Evolutionary conservation across 176 grass and related monocot species (phyloP), one percentile per base, ranked within the genome.

Genomic region (Aegilops sharonensis): DNA sequence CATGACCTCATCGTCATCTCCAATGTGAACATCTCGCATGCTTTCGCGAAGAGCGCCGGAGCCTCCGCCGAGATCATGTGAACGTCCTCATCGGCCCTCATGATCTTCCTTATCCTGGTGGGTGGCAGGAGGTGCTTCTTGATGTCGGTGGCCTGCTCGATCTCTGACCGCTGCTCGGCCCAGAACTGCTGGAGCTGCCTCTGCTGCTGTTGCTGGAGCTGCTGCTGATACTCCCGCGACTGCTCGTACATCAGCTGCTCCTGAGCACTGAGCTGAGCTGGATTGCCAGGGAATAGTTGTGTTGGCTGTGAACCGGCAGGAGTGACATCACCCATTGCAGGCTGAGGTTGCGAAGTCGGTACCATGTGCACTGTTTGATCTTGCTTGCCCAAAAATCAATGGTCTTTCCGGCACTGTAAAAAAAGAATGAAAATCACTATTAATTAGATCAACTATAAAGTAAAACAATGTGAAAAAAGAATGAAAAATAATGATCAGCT

Each of bases 21-120:
- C 75, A 86, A 76, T 50, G 91, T 81, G 62, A 93, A 93, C 39
- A 93, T 89, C 83, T 91, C 92, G 1, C 92, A 93, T 20, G 86
- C 89, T 83, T 91, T 93, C 0, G 89, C 89, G 24, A 93, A 91
- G 20, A 91, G 68, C 31, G 91, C 80, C 8, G 89, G 92, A 39
- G 86, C 92, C 29, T 93, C 92, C 3, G 92, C 79, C 18, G 92
- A 91, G 85, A 93, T 91, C 92, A 93, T 93, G 24, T 62, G 82
- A 1, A 93, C 92, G 47, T 93, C 89, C 18, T 80, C 83, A 13
- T 93, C 92, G 0, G 92, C 86, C 83, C 81, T 93, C 92, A 93
- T 93, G 68, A 93, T 90, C 78, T 91, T 93, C 86, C 90, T 91
- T 83, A 93, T 91, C 78, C 92, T 87, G 3, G 86, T 86, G 29